Base-by-base conservation (phyloP, 345 rosid genomes). In the Melaleuca alternifolia region DNA sequence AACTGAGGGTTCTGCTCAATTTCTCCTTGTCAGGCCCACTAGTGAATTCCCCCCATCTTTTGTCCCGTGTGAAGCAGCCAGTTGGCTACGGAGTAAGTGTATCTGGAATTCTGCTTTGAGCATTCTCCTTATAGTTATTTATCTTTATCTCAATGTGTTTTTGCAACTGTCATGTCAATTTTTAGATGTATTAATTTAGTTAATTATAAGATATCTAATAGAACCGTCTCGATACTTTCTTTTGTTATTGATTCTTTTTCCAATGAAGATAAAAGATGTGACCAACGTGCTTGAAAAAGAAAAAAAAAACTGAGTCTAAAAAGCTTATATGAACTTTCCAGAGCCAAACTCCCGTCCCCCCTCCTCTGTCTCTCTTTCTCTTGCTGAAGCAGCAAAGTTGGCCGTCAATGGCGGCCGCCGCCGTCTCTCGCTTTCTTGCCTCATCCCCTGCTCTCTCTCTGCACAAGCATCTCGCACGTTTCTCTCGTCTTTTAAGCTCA, bases 11-110 rank as follows among this genome's bases (percentile, higher is more conserved):
- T 65, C 79, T 65, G 46, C 26, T 83, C 50, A 20, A 44, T 84
- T 37, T 81, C 81, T 83, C 51, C 85, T 87, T 79, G 44, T 57
- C 90, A 93, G 94, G 87, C 92, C 92, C 71, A 93, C 94, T 76
- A 89, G 91, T 89, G 94, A 93, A 89, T 93, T 91, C n/a, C 83
- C 93, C 94, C 50, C 94, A 93, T 88, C 94, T 93, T 46, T 51
- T 93, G 54, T 93, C 94, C 52, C 92, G 93, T 54, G 93, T 93
- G 87, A 93, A 65, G 89, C 94, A 93, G 86, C 88, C 86, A 1
- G 90, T 89, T 81, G 93, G 91, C 21, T 88, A 91, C 54, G 89
- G 90, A 86, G 94, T 93, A 88, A 90, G 94, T 89, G 57, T 81
- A 86, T 54, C 54, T 15, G n/a, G 50, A 82, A 21, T 26, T 44